Evolutionary conservation across 495 filamentous ascomycete species (phyloP).

Genomic region (Cetradonia linearis): DNA sequence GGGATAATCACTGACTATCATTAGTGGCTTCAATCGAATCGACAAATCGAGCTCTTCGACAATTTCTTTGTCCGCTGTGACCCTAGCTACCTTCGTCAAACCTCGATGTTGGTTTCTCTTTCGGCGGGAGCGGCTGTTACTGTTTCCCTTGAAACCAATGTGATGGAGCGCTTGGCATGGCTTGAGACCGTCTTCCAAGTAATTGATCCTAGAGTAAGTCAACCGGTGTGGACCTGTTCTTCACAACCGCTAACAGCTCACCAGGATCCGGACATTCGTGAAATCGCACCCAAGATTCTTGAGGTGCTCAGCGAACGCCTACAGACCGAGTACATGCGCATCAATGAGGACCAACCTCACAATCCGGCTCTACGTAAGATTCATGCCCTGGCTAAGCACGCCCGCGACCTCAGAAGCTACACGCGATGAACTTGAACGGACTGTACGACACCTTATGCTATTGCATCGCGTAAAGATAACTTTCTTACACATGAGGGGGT

Average conservation of each 20-base stretch:
- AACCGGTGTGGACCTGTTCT: background rate
- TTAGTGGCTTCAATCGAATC: conserved; percentile 77
- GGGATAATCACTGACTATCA: conserved; percentile 25
- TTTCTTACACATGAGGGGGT: background rate
- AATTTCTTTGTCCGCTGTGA: conserved; percentile 64
- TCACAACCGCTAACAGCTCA: background rate
- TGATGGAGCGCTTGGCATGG: conserved; percentile 63
- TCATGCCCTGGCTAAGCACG: conserved; percentile 42
- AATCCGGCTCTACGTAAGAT: conserved; percentile 57
- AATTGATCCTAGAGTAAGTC: conserved; percentile 41
- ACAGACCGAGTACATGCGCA: conserved; percentile 57
- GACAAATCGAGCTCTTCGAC: conserved; percentile 69
- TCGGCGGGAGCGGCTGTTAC: conserved; percentile 78
- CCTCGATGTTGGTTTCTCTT: conserved; percentile 68
- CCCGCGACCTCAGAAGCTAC: conserved; percentile 39
- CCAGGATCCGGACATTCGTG: conserved; percentile 65
- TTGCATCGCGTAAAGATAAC: background rate
- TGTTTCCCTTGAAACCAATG: conserved; percentile 52
- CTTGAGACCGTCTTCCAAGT: conserved; percentile 58
- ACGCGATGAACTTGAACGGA: background rate
- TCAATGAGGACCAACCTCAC: conserved; percentile 50
- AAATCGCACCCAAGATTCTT: conserved; percentile 56
- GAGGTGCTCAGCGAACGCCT: conserved; percentile 59
- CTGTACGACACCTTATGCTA: background rate
- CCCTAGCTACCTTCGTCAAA: conserved; percentile 56